phyloP scores from a whole-genome alignment of 192 early-diverging fungal species.

The Mortierella claussenii region DNA sequence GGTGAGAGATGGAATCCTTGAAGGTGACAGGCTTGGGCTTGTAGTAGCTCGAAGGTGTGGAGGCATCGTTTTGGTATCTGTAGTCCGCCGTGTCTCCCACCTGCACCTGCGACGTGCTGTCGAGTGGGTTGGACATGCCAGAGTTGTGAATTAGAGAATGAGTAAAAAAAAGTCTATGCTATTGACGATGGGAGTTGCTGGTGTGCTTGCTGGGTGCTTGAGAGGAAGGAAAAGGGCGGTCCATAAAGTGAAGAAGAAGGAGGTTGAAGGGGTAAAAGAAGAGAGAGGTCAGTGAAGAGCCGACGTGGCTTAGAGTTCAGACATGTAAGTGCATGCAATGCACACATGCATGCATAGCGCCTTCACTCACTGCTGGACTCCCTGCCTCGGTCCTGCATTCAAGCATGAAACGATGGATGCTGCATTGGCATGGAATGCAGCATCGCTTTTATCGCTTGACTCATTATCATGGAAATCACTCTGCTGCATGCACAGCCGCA shows the following conservation, averaged over 20 bases:
- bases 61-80: slow-evolving; percentile 4
- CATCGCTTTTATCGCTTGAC: too few relatives aligned
- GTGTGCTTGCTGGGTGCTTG: too few relatives aligned
- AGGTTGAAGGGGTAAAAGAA: not conserved
- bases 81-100: not conserved
- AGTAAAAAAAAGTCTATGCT: not conserved
- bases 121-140: slow-evolving; percentile 16
- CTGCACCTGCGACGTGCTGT: slow-evolving; percentile 2
- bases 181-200: too few relatives aligned
- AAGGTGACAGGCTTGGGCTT: slow-evolving; percentile 28
- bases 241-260: not conserved
- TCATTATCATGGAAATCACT: too few relatives aligned
- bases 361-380: too few relatives aligned
- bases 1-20: slow-evolving; percentile 52
- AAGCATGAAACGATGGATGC: too few relatives aligned
- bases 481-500: too few relatives aligned
- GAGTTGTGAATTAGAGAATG: not conserved
- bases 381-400: too few relatives aligned
- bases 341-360: too few relatives aligned
- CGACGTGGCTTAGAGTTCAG: not conserved
- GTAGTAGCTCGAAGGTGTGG: slow-evolving; percentile 1
- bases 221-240: not conserved
- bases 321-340: too few relatives aligned
- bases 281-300: not conserved
- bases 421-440: too few relatives aligned